Conservation (phyloP, 371 early-diverging fungal genomes). For the Haplosporangium sp. region DNA sequence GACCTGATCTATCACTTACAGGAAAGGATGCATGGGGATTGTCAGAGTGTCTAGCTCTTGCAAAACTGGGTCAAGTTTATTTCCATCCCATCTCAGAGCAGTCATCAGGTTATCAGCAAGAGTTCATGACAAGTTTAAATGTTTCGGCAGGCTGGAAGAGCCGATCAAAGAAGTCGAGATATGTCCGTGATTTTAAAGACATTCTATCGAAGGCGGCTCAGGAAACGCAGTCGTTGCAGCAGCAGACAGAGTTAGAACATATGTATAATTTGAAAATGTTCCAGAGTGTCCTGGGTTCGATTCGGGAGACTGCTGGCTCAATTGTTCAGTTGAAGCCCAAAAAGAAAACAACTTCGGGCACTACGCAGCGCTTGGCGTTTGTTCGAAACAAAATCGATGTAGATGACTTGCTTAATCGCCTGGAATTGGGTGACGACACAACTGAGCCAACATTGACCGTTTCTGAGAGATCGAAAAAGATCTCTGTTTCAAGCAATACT, state of each 20-base stretch:
- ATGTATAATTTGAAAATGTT: constrained; percentile 42
- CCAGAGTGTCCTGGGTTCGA: constrained; percentile 14
- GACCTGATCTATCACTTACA: constrained; percentile 17
- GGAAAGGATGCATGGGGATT: constrained; percentile 28
- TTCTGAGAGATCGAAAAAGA: not conserved
- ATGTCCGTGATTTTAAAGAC: not conserved
- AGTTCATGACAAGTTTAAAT: not conserved
- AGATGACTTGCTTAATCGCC: not conserved
- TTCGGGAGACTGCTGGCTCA: constrained; percentile 13
- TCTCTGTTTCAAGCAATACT: not conserved
- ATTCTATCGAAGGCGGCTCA: not conserved
- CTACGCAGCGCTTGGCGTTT: constrained; percentile 19
- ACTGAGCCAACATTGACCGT: no score
- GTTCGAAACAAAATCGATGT: constrained; percentile 18
- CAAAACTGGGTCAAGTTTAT: constrained; percentile 22
- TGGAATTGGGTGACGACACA: constrained; percentile 5
- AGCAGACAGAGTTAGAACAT: constrained; percentile 12
- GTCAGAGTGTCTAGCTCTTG: constrained; percentile 33
- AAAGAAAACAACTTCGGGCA: not conserved
- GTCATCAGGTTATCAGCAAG: constrained; percentile 7
- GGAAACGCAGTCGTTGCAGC: not conserved
- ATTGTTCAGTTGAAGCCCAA: not conserved
- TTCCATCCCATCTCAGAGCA: constrained; percentile 15
- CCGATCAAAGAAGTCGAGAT: not conserved
- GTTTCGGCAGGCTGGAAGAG: constrained; percentile 3